Evolutionary conservation across 495 filamentous ascomycete species (phyloP), one percentile per base, ranked within the genome.

Genomic region (Penicillium samsonianum): DNA sequence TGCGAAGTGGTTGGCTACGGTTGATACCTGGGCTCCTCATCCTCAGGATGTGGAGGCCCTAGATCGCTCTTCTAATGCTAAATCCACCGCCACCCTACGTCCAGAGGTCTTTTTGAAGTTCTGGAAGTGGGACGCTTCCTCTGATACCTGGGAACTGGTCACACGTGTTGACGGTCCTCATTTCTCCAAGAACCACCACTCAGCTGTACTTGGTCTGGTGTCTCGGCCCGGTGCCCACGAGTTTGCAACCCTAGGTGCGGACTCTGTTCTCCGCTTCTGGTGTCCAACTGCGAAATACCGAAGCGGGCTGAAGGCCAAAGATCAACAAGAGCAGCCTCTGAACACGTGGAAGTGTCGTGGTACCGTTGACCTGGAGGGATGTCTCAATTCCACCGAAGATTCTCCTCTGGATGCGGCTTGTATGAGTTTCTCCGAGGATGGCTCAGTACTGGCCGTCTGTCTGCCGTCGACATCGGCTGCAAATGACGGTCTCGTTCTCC

Each of bases 1-100:
- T 67, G 93, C 92, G 1, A 81, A 85, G 60, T 99, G 94, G 94
- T 80, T 99, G 59, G 91, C 90, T 35, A 96, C 90, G 0, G 82
- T 95, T 4, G 95, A 99, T 65, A 86, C 88, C 55, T 99, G 94
- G 94, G 81, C 77, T 48, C 92, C 91, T 19, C 84, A 86, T 19
- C 71, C 73, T 28, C 76, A 78, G 53, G 90, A 93, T 62, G 49
- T 88, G n/a, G 74, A 78, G 40, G 72, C 76, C 65, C 72, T 79
- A 54, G 75, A 60, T 70, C 71, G 76, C 38, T 48, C 45, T 48
- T 48, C 45, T 30, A 48, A 20, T 48, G n/a, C 26, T 12, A 65
- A 68, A 19, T 33, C 65, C 4, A 70, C 65, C 6, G 25, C 49
- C 23, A n/a, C 43, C 7, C 22, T 47, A 25, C 64, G 49, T 19